Percentiles rank a stretch among this genome's conserved stretches.
phyloP scores from a whole-genome alignment of 75 land plant genomes.

The Picea glauca region DNA sequence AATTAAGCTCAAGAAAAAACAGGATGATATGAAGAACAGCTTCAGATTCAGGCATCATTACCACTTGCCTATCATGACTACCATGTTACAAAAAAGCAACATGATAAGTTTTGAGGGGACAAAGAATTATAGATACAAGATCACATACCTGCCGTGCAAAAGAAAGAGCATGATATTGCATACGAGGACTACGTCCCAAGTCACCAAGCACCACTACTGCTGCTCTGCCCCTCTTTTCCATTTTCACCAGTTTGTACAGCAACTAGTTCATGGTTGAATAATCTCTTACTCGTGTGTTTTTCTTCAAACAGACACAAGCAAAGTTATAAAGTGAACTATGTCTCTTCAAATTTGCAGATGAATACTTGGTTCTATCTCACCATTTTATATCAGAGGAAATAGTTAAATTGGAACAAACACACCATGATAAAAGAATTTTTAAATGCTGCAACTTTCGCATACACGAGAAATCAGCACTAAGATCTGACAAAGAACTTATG shows the following conservation, averaged over 20 bases:
- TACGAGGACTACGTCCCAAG: conserved; percentile 88
- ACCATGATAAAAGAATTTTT: neutral
- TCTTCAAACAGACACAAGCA: neutral
- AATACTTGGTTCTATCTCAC: neutral
- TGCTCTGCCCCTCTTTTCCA: conserved; percentile 51
- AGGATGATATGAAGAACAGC: too few relatives aligned
- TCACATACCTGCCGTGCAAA: conserved; percentile 72
- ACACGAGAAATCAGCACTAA: neutral
- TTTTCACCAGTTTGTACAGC: conserved; percentile 1
- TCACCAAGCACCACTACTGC: conserved; percentile 86
- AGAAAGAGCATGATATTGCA: conserved; percentile 99
- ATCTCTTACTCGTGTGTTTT: neutral
- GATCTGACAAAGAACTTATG: neutral
- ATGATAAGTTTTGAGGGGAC: neutral
- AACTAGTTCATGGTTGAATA: neutral
- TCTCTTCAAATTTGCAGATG: neutral
- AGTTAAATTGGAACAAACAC: neutral
- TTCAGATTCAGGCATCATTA: too few relatives aligned
- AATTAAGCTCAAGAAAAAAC: too few relatives aligned
- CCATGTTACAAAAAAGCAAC: neutral
- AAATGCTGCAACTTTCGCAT: neutral
- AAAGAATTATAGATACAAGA: neutral
- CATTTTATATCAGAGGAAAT: neutral
- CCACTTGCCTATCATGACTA: neutral
- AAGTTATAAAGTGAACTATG: neutral